Base-by-base conservation (phyloP, 805 yeast genomes). In the Yarrowia keelungensis region DNA sequence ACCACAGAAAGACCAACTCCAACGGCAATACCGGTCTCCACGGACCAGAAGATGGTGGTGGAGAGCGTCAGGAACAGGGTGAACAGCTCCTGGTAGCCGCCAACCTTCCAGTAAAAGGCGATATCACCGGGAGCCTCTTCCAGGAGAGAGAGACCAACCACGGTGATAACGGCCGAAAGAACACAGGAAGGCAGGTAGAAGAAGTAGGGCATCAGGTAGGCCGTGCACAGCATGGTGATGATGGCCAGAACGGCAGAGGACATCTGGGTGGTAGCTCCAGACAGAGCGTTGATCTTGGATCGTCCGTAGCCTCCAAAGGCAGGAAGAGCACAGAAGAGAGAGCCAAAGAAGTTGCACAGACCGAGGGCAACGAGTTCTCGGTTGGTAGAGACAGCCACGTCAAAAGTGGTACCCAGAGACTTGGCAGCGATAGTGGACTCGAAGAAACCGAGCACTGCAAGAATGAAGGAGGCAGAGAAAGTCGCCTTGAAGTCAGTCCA, bases 251-350 rank as follows among this genome's bases (percentile, higher is more conserved):
- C 84, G 4, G 87, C 86, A 0, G 97, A 97, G n/a, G 95, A 85
- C 75, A 89, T 81, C 11, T 93, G 93, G 0, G 97, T 90, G 71
- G 86, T 86, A 0, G 96, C 98, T 5, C 97, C 97, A 14, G 92
- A 87, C 65, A 92, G 80, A 0, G 93, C 89, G 79, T 94, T 94
- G 69, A 94, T 88, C 74, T 90, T 92, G 16, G 97, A 89, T 74
- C 98, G 84, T 1, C 97, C 98, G 75, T 93, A 94, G 0, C 98
- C 98, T 10, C 98, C 99, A 82, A 93, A 93, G 0, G 97, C 86
- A 0, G 99, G 98, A 15, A 94, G 80, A 0, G 92, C 89, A 41
- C 84, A 80, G 68, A 84, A 78, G 41, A 81, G 69, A 3, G 91
- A 84, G 0, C 88, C 87, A 0, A 84, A 78, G 1, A 92, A 70